Percentiles rank a stretch among this genome's conserved stretches.
Evolutionary conservation across 305 asterid species (phyloP).

Genomic region (Fraxinus sp.): DNA sequence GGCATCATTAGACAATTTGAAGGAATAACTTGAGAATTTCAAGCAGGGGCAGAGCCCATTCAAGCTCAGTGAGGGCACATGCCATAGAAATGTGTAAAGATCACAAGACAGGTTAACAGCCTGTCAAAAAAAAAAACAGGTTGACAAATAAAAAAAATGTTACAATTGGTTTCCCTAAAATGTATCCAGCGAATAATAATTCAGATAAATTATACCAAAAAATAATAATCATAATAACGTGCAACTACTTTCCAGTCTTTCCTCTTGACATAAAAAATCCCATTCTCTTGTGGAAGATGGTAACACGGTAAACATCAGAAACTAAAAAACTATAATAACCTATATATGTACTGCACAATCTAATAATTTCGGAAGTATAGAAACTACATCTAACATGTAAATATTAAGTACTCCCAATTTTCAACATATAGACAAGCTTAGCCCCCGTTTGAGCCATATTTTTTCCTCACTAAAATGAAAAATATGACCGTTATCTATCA

Average conservation of each 20-base stretch:
- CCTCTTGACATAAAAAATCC: not conserved
- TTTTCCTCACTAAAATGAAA: too few species aligned
- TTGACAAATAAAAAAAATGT: not conserved
- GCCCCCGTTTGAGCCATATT: too few species aligned
- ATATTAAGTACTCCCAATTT: not conserved
- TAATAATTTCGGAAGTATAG: not conserved
- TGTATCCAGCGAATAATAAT: not conserved
- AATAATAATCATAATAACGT: not conserved
- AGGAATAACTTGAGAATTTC: not conserved
- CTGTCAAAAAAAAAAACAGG: not conserved
- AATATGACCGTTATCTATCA: too few species aligned
- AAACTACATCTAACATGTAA: not conserved
- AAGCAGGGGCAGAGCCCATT: not conserved
- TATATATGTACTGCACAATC: not conserved
- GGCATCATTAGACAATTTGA: not conserved
- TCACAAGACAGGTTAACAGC: not conserved
- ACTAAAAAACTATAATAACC: not conserved
- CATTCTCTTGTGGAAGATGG: not conserved
- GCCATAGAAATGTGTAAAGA: not conserved
- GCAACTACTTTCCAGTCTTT: not conserved
- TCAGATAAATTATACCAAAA: not conserved
- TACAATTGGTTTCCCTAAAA: not conserved
- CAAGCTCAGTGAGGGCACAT: not conserved
- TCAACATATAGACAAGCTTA: not conserved
- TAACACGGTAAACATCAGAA: not conserved